Evolutionary conservation across 176 grass and related monocot genomes (phyloP), one percentile per base, ranked within the genome.

Genomic region (Oryza brachyantha): DNA sequence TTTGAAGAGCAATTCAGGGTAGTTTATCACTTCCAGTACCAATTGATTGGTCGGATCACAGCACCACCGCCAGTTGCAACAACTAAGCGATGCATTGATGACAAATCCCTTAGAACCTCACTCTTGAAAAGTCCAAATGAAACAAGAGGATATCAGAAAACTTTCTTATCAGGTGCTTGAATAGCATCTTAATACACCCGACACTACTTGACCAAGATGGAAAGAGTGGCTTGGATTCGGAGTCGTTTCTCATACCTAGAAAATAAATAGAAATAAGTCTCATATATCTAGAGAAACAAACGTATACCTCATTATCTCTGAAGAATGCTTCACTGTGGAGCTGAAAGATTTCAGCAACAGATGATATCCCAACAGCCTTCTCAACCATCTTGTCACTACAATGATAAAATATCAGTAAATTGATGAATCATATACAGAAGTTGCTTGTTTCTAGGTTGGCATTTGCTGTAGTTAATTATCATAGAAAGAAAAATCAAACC

Each of bases 371-470:
- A 28, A 99, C 92, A 54, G 86, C 74, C 72, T 93, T 84, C 79
- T 99, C 96, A 54, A 95, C 96, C 81, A 99, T 76, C 86, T 99
- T 99, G 68, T 99, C 96, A 57, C 92, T 95, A 87, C 66, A 84
- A 70, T 57, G 26, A n/a, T 35, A 85, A 79, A 34, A 29, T 37
- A 19, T 28, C 25, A 76, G 3, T 48, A 77, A 39, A 72, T 89
- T 19, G 68, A 7, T 46, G 37, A 79, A 68, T 21, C 39, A 6
- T 81, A 68, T 42, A 17, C 10, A 21, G 11, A 58, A 22, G 1
- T 79, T 79, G 52, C 31, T 79, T 68, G 50, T 63, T 78, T 79
- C 14, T 71, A 59, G 31, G 16, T 70, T 55, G 61, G 46, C 41
- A 66, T 31, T 66, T 70, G 24, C 12, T 66, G 64, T 21, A 68